Percentiles rank a stretch among this genome's conserved stretches.
Evolutionary conservation across 495 filamentous ascomycete species (phyloP).

Genomic region (Oleoguttula mirabilis): DNA sequence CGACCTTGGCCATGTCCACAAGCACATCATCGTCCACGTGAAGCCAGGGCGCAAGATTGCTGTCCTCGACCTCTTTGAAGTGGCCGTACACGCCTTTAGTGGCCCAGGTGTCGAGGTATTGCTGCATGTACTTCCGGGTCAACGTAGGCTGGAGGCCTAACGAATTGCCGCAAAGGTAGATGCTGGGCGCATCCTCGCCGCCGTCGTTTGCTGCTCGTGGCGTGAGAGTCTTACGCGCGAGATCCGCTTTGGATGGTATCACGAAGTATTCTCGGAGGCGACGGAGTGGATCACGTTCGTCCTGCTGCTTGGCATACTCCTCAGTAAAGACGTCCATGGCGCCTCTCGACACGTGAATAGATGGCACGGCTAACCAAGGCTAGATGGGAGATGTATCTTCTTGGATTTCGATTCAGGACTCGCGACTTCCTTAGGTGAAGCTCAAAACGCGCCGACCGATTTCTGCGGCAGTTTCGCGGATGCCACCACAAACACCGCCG

Average conservation of each 20-base stretch:
- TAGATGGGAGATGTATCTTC: too few species aligned
- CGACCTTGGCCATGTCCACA: slow-evolving; percentile 64
- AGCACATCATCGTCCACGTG: slow-evolving; percentile 63
- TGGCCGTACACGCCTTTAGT: slow-evolving; percentile 90
- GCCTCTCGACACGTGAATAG: too few species aligned
- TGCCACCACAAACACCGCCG: too few species aligned
- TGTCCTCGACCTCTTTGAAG: slow-evolving; percentile 69
- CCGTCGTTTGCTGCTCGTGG: background rate
- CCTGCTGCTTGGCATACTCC: slow-evolving; percentile 53
- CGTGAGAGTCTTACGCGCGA: slow-evolving; percentile 46
- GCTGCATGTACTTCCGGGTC: slow-evolving; percentile 55
- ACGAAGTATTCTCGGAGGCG: slow-evolving; percentile 65
- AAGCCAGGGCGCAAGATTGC: slow-evolving; percentile 66
- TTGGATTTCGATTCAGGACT: too few species aligned
- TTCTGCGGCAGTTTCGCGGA: too few species aligned
- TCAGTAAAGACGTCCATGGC: slow-evolving; percentile 2
- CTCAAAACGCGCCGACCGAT: too few species aligned
- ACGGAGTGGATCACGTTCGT: slow-evolving; percentile 55
- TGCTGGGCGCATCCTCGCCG: slow-evolving; percentile 34
- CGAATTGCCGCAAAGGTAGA: slow-evolving; percentile 96
- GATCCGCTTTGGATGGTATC: slow-evolving; percentile 67
- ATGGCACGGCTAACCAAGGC: too few species aligned
- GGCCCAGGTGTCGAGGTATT: slow-evolving; percentile 78
- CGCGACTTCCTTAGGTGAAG: too few species aligned
- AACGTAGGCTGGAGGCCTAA: slow-evolving; percentile 76